Conservation (phyloP, 352 stramenopile species). For the Phytophthora pini region DNA sequence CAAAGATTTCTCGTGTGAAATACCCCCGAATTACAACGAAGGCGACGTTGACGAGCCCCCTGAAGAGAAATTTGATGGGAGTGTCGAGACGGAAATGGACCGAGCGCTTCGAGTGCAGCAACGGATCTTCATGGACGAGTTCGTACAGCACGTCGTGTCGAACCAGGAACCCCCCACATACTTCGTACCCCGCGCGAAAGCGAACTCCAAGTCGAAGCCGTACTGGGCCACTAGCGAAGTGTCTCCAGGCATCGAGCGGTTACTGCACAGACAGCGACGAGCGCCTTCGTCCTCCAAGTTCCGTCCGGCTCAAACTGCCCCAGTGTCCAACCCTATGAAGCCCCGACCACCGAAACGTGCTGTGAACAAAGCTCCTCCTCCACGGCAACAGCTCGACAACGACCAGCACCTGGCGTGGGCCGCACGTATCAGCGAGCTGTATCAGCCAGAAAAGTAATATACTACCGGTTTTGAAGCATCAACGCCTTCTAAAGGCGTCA, state of each 20-base stretch:
- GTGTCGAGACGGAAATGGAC: slow-evolving; percentile 24
- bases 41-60: slow-evolving; percentile 21
- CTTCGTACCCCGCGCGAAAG: no score
- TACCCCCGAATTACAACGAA: slow-evolving; percentile 10
- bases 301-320: slow-evolving; percentile 8
- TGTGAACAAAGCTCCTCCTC: slow-evolving; percentile 8
- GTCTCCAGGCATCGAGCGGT: slow-evolving; percentile 33
- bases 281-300: slow-evolving; percentile 9
- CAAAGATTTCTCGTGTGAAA: slow-evolving; percentile 1
- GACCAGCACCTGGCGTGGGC: slow-evolving; percentile 67
- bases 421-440: slow-evolving; percentile 60
- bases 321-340: not conserved
- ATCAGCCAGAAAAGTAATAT: slow-evolving; percentile 31
- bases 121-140: slow-evolving; percentile 58
- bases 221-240: slow-evolving; percentile 31
- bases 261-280: slow-evolving; percentile 35
- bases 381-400: slow-evolving; percentile 33
- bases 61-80: not conserved
- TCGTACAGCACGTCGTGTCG: slow-evolving; percentile 55
- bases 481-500: not conserved
- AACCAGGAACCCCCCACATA: slow-evolving; percentile 4
- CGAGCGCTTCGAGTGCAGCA: slow-evolving; percentile 58
- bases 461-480: slow-evolving; percentile 4
- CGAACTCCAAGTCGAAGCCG: slow-evolving; percentile 9
- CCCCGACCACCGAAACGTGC: not conserved